phyloP scores from a whole-genome alignment of 257 asterid genomes.

The Gentiana macrophylla region DNA sequence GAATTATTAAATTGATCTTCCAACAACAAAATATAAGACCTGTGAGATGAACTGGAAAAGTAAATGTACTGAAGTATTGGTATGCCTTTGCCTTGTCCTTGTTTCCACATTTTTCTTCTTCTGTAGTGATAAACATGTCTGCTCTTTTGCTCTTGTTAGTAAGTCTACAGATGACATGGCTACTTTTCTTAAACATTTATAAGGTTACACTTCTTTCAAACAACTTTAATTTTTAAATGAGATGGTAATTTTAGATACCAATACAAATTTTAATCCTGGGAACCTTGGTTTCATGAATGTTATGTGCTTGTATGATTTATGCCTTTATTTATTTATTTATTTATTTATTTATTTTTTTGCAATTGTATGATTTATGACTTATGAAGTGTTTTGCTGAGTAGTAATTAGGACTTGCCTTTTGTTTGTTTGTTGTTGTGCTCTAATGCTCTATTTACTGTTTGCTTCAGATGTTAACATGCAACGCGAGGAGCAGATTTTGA shows the following conservation, averaged over 20 bases:
- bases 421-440: background rate
- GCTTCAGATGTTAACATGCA: conserved; percentile 33
- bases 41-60: too few species aligned
- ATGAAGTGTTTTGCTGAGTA: background rate
- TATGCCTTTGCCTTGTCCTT: too few species aligned
- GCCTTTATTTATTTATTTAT: background rate
- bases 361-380: too few species aligned
- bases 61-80: too few species aligned
- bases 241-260: background rate
- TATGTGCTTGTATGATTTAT: background rate
- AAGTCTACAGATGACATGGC: too few species aligned
- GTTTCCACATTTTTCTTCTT: background rate
- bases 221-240: too few species aligned
- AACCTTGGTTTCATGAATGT: background rate
- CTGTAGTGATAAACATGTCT: background rate
- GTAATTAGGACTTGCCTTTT: background rate
- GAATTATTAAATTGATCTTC: too few species aligned
- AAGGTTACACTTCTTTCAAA: too few species aligned
- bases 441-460: conserved; percentile 6
- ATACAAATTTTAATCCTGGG: background rate
- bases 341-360: too few species aligned
- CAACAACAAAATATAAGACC: too few species aligned
- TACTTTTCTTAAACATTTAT: too few species aligned
- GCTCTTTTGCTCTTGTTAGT: too few species aligned
- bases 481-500: conserved; percentile 46